A percentile compares a stretch with the other conserved stretches of the same genome.
These are phyloP conservation scores for Parachaetomium inaequale DNA, from an alignment of 495 filamentous ascomycete genomes.

Conservation along the genomic window DNA sequence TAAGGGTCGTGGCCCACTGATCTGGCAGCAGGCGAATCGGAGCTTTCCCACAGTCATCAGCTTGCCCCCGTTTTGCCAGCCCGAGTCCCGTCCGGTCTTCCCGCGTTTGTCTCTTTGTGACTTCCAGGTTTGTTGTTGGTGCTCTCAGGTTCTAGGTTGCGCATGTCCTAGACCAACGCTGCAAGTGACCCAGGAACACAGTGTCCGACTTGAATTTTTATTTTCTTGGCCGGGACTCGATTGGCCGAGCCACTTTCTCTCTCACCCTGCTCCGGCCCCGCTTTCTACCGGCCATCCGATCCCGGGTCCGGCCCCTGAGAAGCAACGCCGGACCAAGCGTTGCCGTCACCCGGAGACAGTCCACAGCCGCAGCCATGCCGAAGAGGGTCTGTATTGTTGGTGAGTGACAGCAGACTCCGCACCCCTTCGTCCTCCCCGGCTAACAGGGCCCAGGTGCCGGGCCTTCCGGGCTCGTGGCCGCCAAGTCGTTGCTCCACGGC, in stretches of 20 bases:
- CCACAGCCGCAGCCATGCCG: constrained; percentile 23
- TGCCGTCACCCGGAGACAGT: background rate
- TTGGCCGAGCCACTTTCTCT: background rate
- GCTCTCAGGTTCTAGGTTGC: too few species aligned
- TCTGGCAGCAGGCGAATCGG: too few species aligned
- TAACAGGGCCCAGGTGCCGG: constrained; percentile 58
- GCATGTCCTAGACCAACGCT: too few species aligned
- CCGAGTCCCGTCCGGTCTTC: too few species aligned
- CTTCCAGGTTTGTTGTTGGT: too few species aligned
- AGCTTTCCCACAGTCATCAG: too few species aligned
- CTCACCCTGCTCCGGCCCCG: constrained; percentile 17
- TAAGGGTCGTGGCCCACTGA: too few species aligned
- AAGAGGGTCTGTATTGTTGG: constrained; percentile 69
- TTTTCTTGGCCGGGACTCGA: too few species aligned
- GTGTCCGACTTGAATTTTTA: too few species aligned
- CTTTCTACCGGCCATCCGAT: constrained; percentile 16
- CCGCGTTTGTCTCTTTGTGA: too few species aligned
- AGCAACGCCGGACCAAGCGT: background rate
- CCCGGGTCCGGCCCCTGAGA: background rate
- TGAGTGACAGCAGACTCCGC: constrained; percentile 29
- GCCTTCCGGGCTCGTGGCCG: constrained; percentile 75
- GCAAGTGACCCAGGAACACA: too few species aligned
- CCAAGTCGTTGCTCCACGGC: constrained; percentile 70
- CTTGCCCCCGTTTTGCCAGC: too few species aligned
- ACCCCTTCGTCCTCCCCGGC: background rate